Percentiles rank a stretch among this genome's conserved stretches.
Evolutionary conservation across 73 alveolate species (phyloP).

Genomic region (Durusdinium trenchii): DNA sequence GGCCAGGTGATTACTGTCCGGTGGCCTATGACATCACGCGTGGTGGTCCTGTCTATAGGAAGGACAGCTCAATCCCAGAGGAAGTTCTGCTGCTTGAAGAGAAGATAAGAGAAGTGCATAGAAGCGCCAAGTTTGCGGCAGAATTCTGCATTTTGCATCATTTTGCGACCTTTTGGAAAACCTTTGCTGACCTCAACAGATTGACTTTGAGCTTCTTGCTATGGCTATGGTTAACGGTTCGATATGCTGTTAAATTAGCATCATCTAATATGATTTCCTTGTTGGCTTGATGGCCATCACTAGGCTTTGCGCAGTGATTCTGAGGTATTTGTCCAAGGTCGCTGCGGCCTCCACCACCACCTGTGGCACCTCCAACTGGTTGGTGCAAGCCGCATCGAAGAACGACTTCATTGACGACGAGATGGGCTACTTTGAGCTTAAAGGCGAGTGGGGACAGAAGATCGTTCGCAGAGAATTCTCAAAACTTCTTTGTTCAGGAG

Average conservation of each 20-base stretch:
- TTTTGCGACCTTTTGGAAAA: no score
- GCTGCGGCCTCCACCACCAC: background rate
- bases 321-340: conserved; percentile 16
- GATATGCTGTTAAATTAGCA: background rate
- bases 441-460: background rate
- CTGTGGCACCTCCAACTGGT: conserved; percentile 32
- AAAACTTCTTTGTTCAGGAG: no score
- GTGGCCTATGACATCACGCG: conserved; percentile 63
- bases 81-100: conserved; percentile 10
- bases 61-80: conserved; percentile 65
- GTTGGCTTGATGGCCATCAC: no score
- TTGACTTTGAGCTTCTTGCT: background rate
- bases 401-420: conserved; percentile 21
- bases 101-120: background rate
- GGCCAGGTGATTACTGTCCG: conserved; percentile 63
- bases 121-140: background rate
- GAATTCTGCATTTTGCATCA: no score
- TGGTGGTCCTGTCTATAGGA: conserved; percentile 73
- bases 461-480: no score
- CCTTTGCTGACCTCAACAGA: background rate
- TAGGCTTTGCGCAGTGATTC: no score
- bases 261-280: no score
- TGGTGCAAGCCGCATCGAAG: conserved; percentile 22
- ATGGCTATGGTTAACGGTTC: background rate
- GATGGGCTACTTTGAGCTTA: conserved; percentile 60